Evolutionary conservation across 371 early-diverging fungal genomes (phyloP).

Genomic region (Mucor irregularis): DNA sequence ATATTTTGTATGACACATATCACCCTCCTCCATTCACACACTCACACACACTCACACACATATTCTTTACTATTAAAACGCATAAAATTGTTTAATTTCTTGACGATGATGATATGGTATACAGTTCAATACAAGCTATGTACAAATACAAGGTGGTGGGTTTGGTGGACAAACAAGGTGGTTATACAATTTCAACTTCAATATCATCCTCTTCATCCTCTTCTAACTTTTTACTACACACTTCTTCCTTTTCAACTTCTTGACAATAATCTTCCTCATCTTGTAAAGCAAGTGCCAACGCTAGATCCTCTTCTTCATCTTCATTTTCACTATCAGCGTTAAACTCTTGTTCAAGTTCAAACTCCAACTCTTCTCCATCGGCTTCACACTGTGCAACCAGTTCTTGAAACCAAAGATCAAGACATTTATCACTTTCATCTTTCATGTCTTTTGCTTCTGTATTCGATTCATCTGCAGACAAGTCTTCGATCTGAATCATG

Average conservation of each 20-base stretch:
- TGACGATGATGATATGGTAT: too few species aligned
- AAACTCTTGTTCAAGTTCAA: constrained; percentile 15
- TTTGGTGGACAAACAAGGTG: not conserved
- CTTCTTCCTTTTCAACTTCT: constrained; percentile 11
- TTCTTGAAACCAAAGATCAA: constrained; percentile 48
- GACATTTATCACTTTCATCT: constrained; percentile 39
- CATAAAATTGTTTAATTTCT: too few species aligned
- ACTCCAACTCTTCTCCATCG: constrained; percentile 32
- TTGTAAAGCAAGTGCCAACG: constrained; percentile 19
- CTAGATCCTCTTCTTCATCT: constrained; percentile 32
- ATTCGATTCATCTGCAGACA: constrained; percentile 39
- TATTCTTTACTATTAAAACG: too few species aligned
- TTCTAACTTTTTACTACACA: constrained; percentile 10
- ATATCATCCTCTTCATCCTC: constrained; percentile 15
- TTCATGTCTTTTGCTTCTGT: constrained; percentile 32
- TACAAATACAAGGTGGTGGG: too few species aligned
- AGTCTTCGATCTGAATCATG: constrained; percentile 40
- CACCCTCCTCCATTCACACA: not conserved
- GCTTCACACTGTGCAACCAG: constrained; percentile 41
- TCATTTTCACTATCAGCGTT: constrained; percentile 25
- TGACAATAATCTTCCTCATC: constrained; percentile 23
- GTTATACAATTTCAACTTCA: constrained; percentile 17
- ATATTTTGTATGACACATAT: too few species aligned
- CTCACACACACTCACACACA: too few species aligned
- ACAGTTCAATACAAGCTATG: not conserved